Evolutionary conservation across 2,329 filamentous ascomycete genomes (phyloP).

Genomic region (Alternaria triticimaculans): DNA sequence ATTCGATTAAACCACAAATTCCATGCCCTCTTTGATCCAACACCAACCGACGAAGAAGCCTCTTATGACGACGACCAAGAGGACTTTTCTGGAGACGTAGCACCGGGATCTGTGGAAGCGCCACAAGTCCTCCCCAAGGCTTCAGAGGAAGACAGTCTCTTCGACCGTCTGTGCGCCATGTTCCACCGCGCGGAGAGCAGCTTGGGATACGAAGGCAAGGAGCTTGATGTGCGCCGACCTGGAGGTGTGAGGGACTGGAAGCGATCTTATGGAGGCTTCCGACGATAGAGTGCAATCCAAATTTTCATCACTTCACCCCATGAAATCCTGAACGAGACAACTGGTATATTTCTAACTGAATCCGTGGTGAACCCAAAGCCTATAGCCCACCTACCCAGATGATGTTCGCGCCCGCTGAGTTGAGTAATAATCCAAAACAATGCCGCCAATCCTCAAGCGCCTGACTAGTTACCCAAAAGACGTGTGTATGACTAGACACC

Average conservation of each 20-base stretch:
- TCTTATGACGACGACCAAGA: slow-evolving; percentile 19
- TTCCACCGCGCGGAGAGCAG: slow-evolving; percentile 29
- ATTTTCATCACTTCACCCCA: background rate
- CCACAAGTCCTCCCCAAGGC: slow-evolving; percentile 42
- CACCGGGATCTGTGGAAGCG: slow-evolving; percentile 43
- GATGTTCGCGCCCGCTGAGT: slow-evolving; percentile 6
- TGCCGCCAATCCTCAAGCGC: slow-evolving; percentile 5
- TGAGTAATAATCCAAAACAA: slow-evolving; percentile 3
- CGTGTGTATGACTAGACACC: slow-evolving; percentile 66
- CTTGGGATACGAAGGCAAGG: slow-evolving; percentile 46
- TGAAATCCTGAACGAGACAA: background rate
- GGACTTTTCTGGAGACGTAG: slow-evolving; percentile 45
- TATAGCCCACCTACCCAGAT: background rate
- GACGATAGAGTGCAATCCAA: slow-evolving; percentile 1
- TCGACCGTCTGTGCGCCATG: slow-evolving; percentile 30
- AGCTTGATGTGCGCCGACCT: slow-evolving; percentile 41
- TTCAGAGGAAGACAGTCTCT: slow-evolving; percentile 18
- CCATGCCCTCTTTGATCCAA: slow-evolving; percentile 27
- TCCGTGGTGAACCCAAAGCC: background rate
- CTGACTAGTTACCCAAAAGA: background rate
- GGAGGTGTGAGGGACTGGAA: slow-evolving; percentile 42
- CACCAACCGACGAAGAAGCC: slow-evolving; percentile 19
- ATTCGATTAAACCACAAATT: slow-evolving; percentile 30
- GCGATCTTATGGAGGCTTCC: slow-evolving; percentile 22
- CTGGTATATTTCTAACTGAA: background rate